Base-by-base conservation (phyloP, 768 basidiomycete genomes). In the Tricholoma furcatifolium region DNA sequence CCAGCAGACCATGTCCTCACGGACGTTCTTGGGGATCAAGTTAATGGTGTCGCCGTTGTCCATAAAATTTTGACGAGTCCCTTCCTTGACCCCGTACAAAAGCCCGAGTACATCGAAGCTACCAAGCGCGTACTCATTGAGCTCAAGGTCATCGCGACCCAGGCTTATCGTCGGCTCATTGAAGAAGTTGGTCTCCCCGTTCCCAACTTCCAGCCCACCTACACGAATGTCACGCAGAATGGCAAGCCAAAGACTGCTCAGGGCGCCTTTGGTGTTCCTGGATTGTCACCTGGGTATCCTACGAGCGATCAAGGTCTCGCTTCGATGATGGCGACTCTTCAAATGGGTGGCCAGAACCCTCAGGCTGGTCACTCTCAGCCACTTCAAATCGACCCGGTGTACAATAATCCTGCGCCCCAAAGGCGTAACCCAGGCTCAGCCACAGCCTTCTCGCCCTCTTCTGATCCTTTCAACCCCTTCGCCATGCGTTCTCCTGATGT, bases 141-240 rank as follows among this genome's bases (percentile, higher is more conserved):
- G 63, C 76, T 98, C 51, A 93, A 95, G 73, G 95, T 95, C 39
- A 88, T 91, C 48, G 86, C 90, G n/a, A 92, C 92, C 5, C 94
- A 95, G 62, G 92, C 93, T 12, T 98, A 98, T 68, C 87, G 93
- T 55, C 82, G 91, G 53, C 77, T 98, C 43, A 90, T 97, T 50
- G 93, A 97, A 67, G 95, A 96, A 71, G 93, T 97, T 57, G 94
- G 95, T 11, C 72, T 98, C 40, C 90, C 92, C 6, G 87, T 93
- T 43, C 91, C 89, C 49, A 92, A 86, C 72, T 87, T 91, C 70
- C 88, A 91, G 68, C 85, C 90, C 11, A 84, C 84, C 12, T 91
- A 90, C 67, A 76, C 83, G 14, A 84, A 83, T 55, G 80, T 84
- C 6, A 76, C 82, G 46, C 75, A 82, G 6, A 74, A 78, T 56